These are phyloP conservation scores for Orbilia ellipsospora DNA, from an alignment of 2,329 filamentous ascomycete genomes.

Conservation along the genomic window DNA sequence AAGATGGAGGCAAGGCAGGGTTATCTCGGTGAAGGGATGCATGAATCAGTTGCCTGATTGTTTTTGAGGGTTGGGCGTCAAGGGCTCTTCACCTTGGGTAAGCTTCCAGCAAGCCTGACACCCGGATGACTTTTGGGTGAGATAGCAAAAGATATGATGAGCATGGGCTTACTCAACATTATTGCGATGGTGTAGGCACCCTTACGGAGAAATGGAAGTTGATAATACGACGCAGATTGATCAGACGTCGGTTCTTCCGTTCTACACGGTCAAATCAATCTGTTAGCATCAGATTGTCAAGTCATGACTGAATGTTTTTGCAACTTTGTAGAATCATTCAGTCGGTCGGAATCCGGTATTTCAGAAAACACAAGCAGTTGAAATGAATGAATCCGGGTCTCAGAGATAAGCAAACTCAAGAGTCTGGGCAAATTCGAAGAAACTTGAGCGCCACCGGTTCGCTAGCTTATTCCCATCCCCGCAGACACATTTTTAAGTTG, in stretches of 20 bases:
- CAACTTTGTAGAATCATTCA: too few relatives aligned
- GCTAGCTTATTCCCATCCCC: slow-evolving; percentile 10
- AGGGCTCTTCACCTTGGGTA: not conserved
- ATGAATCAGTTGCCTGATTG: slow-evolving; percentile 34
- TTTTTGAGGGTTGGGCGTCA: not conserved
- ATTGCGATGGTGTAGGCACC: slow-evolving; percentile 11
- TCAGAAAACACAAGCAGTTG: too few relatives aligned
- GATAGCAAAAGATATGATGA: not conserved
- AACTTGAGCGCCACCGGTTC: not conserved
- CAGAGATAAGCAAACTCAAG: too few relatives aligned
- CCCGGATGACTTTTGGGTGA: too few relatives aligned
- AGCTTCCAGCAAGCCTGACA: not conserved
- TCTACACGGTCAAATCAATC: too few relatives aligned
- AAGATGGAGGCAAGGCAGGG: not conserved
- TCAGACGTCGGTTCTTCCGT: not conserved
- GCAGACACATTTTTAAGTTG: not conserved
- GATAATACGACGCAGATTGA: not conserved
- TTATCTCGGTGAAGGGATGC: not conserved
- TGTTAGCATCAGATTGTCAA: too few relatives aligned
- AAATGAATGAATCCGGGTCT: not conserved
- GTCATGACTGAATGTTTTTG: too few relatives aligned
- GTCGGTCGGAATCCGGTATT: not conserved
- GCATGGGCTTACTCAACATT: slow-evolving; percentile 19
- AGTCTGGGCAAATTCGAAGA: too few relatives aligned
- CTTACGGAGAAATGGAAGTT: not conserved